These are phyloP conservation scores for Limnomonas spitsbergensis DNA, from an alignment of 139 green algal species.

Conservation along the genomic window DNA sequence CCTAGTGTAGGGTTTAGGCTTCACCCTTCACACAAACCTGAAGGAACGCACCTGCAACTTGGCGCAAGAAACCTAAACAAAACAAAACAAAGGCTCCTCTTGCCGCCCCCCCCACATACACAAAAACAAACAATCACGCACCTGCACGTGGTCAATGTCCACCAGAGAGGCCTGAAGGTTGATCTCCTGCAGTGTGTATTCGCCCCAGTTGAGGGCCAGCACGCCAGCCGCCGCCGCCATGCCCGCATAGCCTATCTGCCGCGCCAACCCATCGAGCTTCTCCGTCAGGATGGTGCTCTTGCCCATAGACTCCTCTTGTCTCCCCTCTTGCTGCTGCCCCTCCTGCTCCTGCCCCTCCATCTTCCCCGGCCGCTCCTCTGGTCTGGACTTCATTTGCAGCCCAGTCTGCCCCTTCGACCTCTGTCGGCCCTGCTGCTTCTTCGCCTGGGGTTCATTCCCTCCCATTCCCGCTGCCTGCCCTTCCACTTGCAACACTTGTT, in stretches of 20 bases:
- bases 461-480: no score
- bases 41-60: no score
- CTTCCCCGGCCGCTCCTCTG: background rate
- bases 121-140: no score
- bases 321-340: background rate
- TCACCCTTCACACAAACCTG: no score
- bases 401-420: no score
- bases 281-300: constrained; percentile 67
- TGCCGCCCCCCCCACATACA: no score
- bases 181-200: constrained; percentile 24
- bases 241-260: constrained; percentile 68
- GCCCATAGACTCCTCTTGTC: background rate
- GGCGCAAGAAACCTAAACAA: no score
- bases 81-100: no score
- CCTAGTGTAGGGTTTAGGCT: no score
- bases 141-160: background rate
- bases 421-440: background rate
- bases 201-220: constrained; percentile 43
- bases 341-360: background rate
- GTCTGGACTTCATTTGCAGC: no score
- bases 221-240: constrained; percentile 55
- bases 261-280: constrained; percentile 70
- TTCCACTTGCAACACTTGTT: no score
- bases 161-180: background rate
- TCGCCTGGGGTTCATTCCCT: background rate